These are phyloP conservation scores for Rostrohypoxylon terebratum DNA, from an alignment of 495 filamentous ascomycete species.

Conservation along the genomic window DNA sequence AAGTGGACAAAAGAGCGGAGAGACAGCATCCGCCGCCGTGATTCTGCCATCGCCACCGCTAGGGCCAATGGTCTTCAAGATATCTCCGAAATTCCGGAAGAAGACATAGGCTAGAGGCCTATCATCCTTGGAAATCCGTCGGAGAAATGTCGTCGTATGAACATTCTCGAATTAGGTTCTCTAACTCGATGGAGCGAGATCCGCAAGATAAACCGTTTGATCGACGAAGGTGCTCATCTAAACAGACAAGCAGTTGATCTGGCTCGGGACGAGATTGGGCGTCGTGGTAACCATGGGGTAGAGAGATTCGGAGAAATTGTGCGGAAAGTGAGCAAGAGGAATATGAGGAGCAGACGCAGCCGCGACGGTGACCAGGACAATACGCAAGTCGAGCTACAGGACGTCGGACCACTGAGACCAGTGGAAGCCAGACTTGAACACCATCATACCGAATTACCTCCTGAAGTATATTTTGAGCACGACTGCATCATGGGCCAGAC, in stretches of 20 bases:
- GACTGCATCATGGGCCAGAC: slow-evolving; percentile 53
- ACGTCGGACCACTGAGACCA: slow-evolving; percentile 42
- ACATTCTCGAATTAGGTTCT: slow-evolving; percentile 71
- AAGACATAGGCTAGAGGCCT: slow-evolving; percentile 72
- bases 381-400: slow-evolving; percentile 29
- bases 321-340: slow-evolving; percentile 53
- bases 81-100: slow-evolving; percentile 54
- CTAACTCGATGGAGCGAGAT: slow-evolving; percentile 78
- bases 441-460: slow-evolving; percentile 34
- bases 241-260: slow-evolving; percentile 55
- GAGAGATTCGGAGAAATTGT: slow-evolving; percentile 50
- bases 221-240: slow-evolving; percentile 57
- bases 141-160: slow-evolving; percentile 72
- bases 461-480: slow-evolving; percentile 41
- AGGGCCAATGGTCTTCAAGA: slow-evolving; percentile 54
- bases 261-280: slow-evolving; percentile 51
- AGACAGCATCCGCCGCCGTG: slow-evolving; percentile 53
- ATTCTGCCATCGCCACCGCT: slow-evolving; percentile 49
- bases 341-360: slow-evolving; percentile 49
- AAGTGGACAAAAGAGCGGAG: slow-evolving; percentile 59
- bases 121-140: slow-evolving; percentile 75
- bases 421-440: slow-evolving; percentile 38
- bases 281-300: slow-evolving; percentile 48
- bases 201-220: slow-evolving; percentile 71
- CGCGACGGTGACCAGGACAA: slow-evolving; percentile 41